Conservation (phyloP, 140 eudicot species). For the Ambrosia hybrid region DNA sequence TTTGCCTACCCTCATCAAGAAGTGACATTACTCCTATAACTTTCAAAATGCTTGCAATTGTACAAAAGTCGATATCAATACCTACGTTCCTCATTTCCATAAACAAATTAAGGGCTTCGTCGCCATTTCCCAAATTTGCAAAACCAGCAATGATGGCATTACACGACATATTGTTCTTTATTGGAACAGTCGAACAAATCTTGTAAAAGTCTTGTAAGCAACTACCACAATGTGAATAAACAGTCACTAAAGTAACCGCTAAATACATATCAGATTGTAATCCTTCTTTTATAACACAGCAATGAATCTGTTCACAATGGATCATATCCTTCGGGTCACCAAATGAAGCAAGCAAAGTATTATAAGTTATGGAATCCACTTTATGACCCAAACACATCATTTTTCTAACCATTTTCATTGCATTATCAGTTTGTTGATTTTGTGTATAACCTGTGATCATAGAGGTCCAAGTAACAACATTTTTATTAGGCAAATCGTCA, state of each 20-base stretch:
- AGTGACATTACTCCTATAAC: slow-evolving; percentile 44
- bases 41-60: slow-evolving; percentile 51
- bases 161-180: slow-evolving; percentile 58
- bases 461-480: slow-evolving; percentile 51
- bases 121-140: slow-evolving; percentile 47
- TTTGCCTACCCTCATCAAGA: slow-evolving; percentile 50
- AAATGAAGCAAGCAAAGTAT: slow-evolving; percentile 52
- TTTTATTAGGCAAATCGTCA: slow-evolving; percentile 43
- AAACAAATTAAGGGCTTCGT: slow-evolving; percentile 50
- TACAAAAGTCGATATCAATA: slow-evolving; percentile 42
- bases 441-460: slow-evolving; percentile 56
- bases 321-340: slow-evolving; percentile 25
- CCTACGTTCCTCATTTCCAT: slow-evolving; percentile 52
- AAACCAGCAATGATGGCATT: slow-evolving; percentile 66
- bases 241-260: slow-evolving; percentile 41
- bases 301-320: slow-evolving; percentile 51
- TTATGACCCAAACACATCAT: slow-evolving; percentile 44
- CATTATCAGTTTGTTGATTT: slow-evolving; percentile 33
- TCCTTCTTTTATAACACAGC: slow-evolving; percentile 47
- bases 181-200: slow-evolving; percentile 36
- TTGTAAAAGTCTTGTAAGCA: slow-evolving; percentile 38
- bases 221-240: slow-evolving; percentile 47
- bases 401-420: slow-evolving; percentile 45
- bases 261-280: slow-evolving; percentile 42
- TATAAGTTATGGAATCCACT: slow-evolving; percentile 49